Conservation (phyloP, 805 yeast species). For the Ogataea ganodermae region DNA sequence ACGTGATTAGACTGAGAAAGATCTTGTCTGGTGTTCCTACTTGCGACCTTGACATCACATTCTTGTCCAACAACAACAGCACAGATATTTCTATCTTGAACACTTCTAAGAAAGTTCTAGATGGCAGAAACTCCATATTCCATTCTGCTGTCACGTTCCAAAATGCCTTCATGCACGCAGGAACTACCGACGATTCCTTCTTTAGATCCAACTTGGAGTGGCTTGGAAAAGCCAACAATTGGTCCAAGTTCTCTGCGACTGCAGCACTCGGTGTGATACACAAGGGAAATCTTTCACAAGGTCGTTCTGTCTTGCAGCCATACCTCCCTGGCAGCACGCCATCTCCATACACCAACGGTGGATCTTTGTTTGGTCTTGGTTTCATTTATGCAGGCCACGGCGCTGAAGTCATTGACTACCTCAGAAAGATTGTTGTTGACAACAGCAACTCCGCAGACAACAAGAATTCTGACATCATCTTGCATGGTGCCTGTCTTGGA, state of each 20-base stretch:
- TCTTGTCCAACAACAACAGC: conserved; percentile 81
- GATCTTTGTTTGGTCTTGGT: conserved; percentile 90
- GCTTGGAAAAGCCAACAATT: conserved; percentile 96
- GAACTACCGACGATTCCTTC: conserved; percentile 93
- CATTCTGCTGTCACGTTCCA: conserved; percentile 95
- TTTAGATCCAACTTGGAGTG: conserved; percentile 90
- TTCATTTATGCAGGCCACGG: conserved; percentile 96
- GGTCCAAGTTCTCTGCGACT: conserved; percentile 98
- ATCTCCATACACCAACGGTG: conserved; percentile 91
- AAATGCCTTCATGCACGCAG: conserved; percentile 93
- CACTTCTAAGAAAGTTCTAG: conserved; percentile 77
- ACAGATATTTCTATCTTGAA: conserved; percentile 82
- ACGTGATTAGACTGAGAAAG: conserved; percentile 52
- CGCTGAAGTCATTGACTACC: conserved; percentile 75
- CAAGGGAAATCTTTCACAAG: conserved; percentile 90
- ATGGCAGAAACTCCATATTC: conserved; percentile 90
- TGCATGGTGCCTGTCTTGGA: conserved; percentile 96
- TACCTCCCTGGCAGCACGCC: conserved; percentile 83
- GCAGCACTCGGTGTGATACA: conserved; percentile 98
- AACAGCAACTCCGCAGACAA: conserved; percentile 42
- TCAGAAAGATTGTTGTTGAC: conserved; percentile 70
- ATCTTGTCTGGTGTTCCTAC: conserved; percentile 92
- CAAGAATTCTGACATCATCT: conserved; percentile 74
- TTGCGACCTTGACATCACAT: conserved; percentile 88
- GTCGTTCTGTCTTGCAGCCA: conserved; percentile 82